Evolutionary conservation across 768 basidiomycete genomes (phyloP).

Genomic region (Amanita phalloides): DNA sequence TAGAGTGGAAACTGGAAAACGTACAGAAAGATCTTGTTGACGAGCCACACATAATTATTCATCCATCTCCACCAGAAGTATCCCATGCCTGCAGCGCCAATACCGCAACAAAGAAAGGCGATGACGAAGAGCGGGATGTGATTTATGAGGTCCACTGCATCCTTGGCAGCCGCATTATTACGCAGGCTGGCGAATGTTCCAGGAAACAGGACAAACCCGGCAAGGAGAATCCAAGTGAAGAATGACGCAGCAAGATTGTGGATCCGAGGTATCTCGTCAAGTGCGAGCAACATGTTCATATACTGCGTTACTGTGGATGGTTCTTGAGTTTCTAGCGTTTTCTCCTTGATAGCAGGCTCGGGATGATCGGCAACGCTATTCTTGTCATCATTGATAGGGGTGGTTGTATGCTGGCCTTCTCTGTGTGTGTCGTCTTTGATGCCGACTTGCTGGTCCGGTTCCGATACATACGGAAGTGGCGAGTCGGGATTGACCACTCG

Average conservation of each 20-base stretch:
- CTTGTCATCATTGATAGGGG: not conserved
- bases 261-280: constrained; percentile 41
- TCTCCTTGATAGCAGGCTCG: not conserved
- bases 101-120: constrained; percentile 43
- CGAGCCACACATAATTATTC: constrained; percentile 47
- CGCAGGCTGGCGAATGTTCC: constrained; percentile 47
- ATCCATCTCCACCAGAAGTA: constrained; percentile 54
- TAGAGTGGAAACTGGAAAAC: constrained; percentile 8
- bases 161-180: constrained; percentile 32
- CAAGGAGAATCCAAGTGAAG: constrained; percentile 54
- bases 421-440: not conserved
- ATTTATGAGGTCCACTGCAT: constrained; percentile 10
- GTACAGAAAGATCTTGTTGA: constrained; percentile 47
- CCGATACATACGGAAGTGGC: not conserved
- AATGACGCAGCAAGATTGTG: constrained; percentile 43
- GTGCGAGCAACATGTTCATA: constrained; percentile 50
- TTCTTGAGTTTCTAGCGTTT: not conserved
- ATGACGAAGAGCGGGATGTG: constrained; percentile 25
- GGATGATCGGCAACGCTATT: not conserved
- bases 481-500: not conserved
- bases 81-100: constrained; percentile 43
- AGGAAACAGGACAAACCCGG: constrained; percentile 53
- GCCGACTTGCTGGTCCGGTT: not conserved
- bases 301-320: constrained; percentile 38
- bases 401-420: not conserved